Evolutionary conservation across 1,284 basidiomycete species (phyloP), one percentile per base, ranked within the genome.

Genomic region (Naganishia sp.): DNA sequence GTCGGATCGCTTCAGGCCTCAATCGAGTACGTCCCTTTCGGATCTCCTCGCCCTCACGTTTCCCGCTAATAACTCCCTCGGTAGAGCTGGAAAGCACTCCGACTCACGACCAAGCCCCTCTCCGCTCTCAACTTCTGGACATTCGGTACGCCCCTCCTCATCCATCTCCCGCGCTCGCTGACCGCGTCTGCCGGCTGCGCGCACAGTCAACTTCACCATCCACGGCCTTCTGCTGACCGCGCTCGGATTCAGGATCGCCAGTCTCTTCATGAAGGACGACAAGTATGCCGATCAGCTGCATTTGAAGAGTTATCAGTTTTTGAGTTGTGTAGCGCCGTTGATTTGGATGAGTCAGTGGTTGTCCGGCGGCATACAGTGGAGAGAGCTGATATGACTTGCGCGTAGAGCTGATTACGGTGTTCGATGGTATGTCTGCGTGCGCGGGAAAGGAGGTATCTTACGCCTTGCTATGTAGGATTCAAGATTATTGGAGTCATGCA

Each of bases 321-420:
- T 95, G 41, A 90, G 90, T 80, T 92, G 89, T 75, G 91, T 89
- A 5, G 85, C 90, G 1, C 92, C 92, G 0, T 83, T 94, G 47
- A 88, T 94, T 56, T 94, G 92, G 90, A 90, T 91, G 85, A 92
- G 89, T 90, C 71, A 77, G 88, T 81, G 28, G 35, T n/a, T 6
- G 31, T 42, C 0, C 45, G 28, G 45, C 25, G 13, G 39, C 5
- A 21, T 41, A 25, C 39, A 25, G 17, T 53, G 28, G 25, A 10
- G 31, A 13, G 68, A 18, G 65, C 74, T 63, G 72, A 56, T 11
- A 32, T 55, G 15, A n/a, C 45, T 23, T 65, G 51, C 41, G 3
- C 32, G 6, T 72, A 92, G 90, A 89, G 74, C 80, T 93, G 21
- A 81, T 94, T 32, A 89, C 90, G 10, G 79, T 91, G 18, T 89